A percentile compares a stretch with the other conserved stretches of the same genome.
Conservation (phyloP, 2,329 filamentous ascomycete genomes). For the Chalaropsis thielavioides region DNA sequence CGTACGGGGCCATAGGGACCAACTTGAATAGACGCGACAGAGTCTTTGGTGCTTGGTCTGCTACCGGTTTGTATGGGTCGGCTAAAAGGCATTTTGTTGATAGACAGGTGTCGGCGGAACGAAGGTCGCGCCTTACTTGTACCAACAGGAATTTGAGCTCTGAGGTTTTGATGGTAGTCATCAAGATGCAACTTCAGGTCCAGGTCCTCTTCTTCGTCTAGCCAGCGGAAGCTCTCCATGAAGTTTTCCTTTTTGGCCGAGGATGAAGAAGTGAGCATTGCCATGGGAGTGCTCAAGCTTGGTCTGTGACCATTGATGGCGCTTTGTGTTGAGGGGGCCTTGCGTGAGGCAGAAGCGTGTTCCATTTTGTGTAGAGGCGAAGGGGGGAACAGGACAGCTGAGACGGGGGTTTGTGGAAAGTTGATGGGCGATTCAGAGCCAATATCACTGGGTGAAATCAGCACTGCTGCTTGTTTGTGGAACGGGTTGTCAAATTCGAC, state of each 20-base stretch:
- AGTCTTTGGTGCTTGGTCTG: conserved; percentile 33
- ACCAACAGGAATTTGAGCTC: conserved; percentile 33
- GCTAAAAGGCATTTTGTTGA: conserved; percentile 50
- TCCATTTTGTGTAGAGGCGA: conserved; percentile 9
- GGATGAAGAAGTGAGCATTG: conserved; percentile 19
- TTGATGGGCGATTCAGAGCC: conserved; percentile 10
- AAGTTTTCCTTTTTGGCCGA: conserved; percentile 36
- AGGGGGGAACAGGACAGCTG: neutral
- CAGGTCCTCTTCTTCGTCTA: conserved; percentile 57
- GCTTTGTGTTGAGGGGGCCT: conserved; percentile 22
- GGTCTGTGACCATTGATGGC: conserved; percentile 23
- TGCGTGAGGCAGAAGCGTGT: conserved; percentile 9
- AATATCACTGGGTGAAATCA: conserved; percentile 14
- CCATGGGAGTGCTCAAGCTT: conserved; percentile 16
- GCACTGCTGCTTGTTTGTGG: conserved; percentile 12
- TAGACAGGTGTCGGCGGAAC: conserved; percentile 57
- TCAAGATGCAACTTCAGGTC: conserved; percentile 53
- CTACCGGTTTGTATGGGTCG: conserved; percentile 38
- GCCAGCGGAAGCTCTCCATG: conserved; percentile 56
- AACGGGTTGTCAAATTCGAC: conserved; percentile 15
- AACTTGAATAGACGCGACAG: conserved; percentile 22
- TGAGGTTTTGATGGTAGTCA: conserved; percentile 52
- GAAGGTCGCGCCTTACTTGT: conserved; percentile 39
- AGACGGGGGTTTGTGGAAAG: conserved; percentile 6
- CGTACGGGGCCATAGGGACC: conserved; percentile 21